A percentile compares a stretch with the other conserved stretches of the same genome.
Conservation (phyloP, 306 rosid genomes). For the Erythrophleum fordii region DNA sequence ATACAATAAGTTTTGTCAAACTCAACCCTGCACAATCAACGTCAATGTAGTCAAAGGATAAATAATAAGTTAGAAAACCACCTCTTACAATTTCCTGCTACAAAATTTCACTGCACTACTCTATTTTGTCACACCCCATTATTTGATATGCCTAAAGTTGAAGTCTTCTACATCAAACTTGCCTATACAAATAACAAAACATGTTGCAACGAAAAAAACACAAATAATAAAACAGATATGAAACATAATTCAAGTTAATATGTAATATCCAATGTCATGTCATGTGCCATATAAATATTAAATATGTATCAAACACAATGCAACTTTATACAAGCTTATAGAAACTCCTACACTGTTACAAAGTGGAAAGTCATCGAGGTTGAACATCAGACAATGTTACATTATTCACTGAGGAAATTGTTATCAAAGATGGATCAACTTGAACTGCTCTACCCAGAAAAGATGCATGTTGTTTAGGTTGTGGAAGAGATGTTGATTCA, state of each 20-base stretch:
- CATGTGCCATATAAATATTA: background rate
- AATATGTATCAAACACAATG: background rate
- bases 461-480: slow-evolving; percentile 57
- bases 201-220: background rate
- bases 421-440: slow-evolving; percentile 9
- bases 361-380: slow-evolving; percentile 26
- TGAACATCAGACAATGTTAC: slow-evolving; percentile 34
- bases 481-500: slow-evolving; percentile 46
- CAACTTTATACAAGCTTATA: background rate
- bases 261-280: background rate
- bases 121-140: background rate
- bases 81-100: background rate
- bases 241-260: background rate
- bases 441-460: slow-evolving; percentile 28
- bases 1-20: no score
- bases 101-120: background rate
- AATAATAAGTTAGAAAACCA: background rate
- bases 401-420: slow-evolving; percentile 31
- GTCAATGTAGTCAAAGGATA: no score
- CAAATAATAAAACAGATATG: background rate
- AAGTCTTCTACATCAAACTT: background rate
- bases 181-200: background rate
- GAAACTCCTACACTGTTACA: background rate
- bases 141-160: background rate
- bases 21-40: no score